Evolutionary conservation across 257 asterid species (phyloP).

Genomic region (Plantago ovata): DNA sequence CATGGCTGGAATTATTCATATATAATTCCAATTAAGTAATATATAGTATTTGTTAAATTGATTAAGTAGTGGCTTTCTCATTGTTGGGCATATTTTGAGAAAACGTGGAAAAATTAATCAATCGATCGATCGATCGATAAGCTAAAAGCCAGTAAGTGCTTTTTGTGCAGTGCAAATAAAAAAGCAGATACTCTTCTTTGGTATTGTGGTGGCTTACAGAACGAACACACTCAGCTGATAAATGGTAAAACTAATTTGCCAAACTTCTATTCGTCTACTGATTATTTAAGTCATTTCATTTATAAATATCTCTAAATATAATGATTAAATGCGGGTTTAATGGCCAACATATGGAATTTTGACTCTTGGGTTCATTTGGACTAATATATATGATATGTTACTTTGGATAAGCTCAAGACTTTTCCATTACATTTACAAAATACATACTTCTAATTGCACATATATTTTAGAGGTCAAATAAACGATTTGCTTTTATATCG

Average conservation of each 20-base stretch:
- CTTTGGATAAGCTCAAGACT: neutral
- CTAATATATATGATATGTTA: too few relatives aligned
- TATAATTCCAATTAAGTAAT: slow-evolving; percentile 8
- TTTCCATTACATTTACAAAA: neutral
- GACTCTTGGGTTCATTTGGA: neutral
- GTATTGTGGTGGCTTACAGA: slow-evolving; percentile 24
- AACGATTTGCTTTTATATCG: too few relatives aligned
- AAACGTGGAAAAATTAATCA: slow-evolving; percentile 4
- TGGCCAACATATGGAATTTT: slow-evolving; percentile 26
- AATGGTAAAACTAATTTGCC: slow-evolving; percentile 9
- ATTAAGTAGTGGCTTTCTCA: slow-evolving; percentile 2
- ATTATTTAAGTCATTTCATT: neutral
- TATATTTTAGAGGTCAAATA: too few relatives aligned
- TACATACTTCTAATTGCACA: too few relatives aligned
- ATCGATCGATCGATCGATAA: neutral
- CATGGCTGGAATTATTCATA: slow-evolving; percentile 19
- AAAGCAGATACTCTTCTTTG: slow-evolving; percentile 32
- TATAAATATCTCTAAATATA: slow-evolving; percentile 23
- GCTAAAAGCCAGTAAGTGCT: slow-evolving; percentile 3
- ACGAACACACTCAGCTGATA: slow-evolving; percentile 6
- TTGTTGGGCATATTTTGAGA: neutral
- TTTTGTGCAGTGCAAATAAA: slow-evolving; percentile 31
- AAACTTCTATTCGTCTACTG: neutral
- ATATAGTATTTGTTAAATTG: slow-evolving; percentile 13
- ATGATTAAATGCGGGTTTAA: slow-evolving; percentile 17